These are phyloP conservation scores for Cucurbita maxima DNA, from an alignment of 306 rosid genomes.

Conservation along the genomic window DNA sequence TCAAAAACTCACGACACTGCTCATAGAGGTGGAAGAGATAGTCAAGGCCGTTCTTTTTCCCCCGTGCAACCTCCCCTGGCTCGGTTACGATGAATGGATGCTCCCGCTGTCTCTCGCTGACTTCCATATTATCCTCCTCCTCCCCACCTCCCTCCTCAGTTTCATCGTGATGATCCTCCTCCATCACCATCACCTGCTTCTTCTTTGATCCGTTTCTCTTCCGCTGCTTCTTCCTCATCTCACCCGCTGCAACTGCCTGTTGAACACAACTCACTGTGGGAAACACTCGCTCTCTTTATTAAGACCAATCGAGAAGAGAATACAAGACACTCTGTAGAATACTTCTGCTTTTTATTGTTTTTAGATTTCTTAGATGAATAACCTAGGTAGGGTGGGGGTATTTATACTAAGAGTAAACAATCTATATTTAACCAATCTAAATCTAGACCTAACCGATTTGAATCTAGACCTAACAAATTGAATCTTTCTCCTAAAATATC, in stretches of 20 bases:
- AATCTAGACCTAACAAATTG: no score
- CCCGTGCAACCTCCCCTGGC: conserved; percentile 98
- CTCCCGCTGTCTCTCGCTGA: conserved; percentile 61
- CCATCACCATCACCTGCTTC: conserved; percentile 10
- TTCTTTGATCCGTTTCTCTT: conserved; percentile 17
- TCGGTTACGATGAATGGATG: conserved; percentile 95
- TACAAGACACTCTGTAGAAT: no score
- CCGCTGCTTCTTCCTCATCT: conserved; percentile 32
- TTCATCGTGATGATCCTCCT: conserved; percentile 3
- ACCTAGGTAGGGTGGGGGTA: no score
- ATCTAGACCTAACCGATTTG: no score
- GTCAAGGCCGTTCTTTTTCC: conserved; percentile 93
- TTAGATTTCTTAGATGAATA: no score
- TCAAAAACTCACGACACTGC: conserved; percentile 79
- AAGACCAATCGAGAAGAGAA: no score
- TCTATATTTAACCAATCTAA: no score
- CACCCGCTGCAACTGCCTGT: conserved; percentile 10
- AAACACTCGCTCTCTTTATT: no score
- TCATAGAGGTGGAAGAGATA: conserved; percentile 86
- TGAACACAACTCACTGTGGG: no score
- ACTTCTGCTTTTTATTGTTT: no score
- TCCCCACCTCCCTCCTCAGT: conserved; percentile 19
- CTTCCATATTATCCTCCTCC: conserved; percentile 17
- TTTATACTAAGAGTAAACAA: no score
- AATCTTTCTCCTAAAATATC: no score